phyloP scores from a whole-genome alignment of 805 yeast species.

The Priceomyces carsonii region DNA sequence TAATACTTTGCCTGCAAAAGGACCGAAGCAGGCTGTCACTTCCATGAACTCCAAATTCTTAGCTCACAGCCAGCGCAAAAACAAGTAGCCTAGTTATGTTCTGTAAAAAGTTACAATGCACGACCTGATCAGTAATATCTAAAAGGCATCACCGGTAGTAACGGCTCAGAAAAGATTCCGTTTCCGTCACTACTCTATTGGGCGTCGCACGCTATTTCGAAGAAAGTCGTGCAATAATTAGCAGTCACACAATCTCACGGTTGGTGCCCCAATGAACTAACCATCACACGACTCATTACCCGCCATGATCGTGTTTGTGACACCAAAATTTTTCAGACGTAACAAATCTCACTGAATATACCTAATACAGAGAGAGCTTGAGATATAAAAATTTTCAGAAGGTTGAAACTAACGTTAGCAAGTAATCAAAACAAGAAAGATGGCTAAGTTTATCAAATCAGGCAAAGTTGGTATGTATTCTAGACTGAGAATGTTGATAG shows the following conservation, averaged over 20 bases:
- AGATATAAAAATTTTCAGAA: slow-evolving; percentile 5
- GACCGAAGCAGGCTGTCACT: slow-evolving; percentile 34
- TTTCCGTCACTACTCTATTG: too few relatives aligned
- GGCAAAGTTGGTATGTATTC: slow-evolving; percentile 95
- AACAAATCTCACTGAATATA: not conserved
- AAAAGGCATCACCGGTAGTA: too few relatives aligned
- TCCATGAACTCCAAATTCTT: slow-evolving; percentile 61
- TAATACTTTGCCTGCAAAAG: slow-evolving; percentile 4
- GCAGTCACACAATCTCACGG: slow-evolving; percentile 8
- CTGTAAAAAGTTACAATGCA: slow-evolving; percentile 3
- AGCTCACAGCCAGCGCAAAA: slow-evolving; percentile 54
- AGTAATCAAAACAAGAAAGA: slow-evolving; percentile 41
- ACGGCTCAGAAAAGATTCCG: too few relatives aligned
- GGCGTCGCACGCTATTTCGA: too few relatives aligned
- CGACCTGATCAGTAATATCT: not conserved
- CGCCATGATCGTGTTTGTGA: slow-evolving; percentile 10
- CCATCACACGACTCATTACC: too few relatives aligned
- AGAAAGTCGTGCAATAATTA: slow-evolving; percentile 1
- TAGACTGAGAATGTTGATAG: not conserved
- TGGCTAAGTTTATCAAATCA: slow-evolving; percentile 99
- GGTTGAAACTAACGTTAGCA: slow-evolving; percentile 4
- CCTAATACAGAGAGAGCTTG: slow-evolving; percentile 9
- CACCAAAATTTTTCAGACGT: slow-evolving; percentile 8
- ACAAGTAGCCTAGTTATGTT: slow-evolving; percentile 14
- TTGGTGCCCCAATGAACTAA: not conserved